Conservation (phyloP, 2,329 filamentous ascomycete genomes). For the Fusarium pilosicola region DNA sequence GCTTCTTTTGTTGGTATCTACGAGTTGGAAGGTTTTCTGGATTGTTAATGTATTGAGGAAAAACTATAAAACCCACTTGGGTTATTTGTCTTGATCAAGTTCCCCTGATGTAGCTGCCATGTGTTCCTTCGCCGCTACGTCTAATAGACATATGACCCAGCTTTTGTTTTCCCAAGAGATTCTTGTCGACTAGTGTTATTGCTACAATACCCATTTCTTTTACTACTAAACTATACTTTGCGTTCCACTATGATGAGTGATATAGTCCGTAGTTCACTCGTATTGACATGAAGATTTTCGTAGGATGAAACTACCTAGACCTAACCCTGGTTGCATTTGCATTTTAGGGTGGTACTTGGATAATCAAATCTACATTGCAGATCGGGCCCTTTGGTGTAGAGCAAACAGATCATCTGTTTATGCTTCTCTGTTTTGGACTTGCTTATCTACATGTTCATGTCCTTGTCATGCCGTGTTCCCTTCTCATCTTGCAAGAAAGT, state of each 20-base stretch:
- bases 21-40: constrained; percentile 44
- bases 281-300: not conserved
- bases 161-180: not conserved
- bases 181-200: constrained; percentile 21
- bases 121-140: constrained; percentile 42
- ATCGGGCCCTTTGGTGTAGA: not conserved
- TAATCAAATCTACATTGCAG: not conserved
- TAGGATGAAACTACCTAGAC: not conserved
- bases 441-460: constrained; percentile 1
- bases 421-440: not conserved
- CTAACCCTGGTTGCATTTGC: not conserved
- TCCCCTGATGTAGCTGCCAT: constrained; percentile 40
- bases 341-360: not conserved
- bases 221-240: not conserved
- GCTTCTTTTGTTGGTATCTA: constrained; percentile 41
- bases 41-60: constrained; percentile 47
- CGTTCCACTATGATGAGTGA: not conserved
- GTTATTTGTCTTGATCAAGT: constrained; percentile 43
- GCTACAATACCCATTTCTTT: constrained; percentile 29
- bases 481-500: not conserved
- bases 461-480: not conserved
- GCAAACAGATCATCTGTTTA: not conserved
- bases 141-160: constrained; percentile 45
- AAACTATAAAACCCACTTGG: constrained; percentile 43
- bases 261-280: not conserved